Conservation (phyloP, 495 filamentous ascomycete genomes). For the Penicillium fimorum region DNA sequence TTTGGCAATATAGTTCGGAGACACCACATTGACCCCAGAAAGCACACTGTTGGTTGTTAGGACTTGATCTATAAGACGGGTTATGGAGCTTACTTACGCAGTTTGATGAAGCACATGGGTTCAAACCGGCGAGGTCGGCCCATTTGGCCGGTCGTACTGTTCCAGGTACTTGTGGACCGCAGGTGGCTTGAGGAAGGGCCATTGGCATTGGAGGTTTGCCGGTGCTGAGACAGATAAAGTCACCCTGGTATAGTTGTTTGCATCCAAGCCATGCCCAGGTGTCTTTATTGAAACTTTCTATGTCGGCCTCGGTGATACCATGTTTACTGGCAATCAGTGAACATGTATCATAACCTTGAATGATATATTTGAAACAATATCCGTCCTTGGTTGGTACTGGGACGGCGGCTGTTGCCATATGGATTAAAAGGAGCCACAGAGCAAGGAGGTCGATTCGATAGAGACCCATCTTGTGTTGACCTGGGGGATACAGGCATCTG, state of each 20-base stretch:
- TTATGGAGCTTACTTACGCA: conserved; percentile 13
- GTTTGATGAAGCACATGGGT: conserved; percentile 11
- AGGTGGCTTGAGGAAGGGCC: conserved; percentile 17
- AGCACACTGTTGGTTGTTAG: conserved; percentile 2
- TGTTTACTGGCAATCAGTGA: conserved; percentile 6
- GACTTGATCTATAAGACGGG: too few species aligned
- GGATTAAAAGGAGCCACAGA: background rate
- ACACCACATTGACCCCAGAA: conserved; percentile 1
- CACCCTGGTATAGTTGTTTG: conserved; percentile 11
- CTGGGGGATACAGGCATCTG: background rate
- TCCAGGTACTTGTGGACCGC: conserved; percentile 25
- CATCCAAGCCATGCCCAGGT: conserved; percentile 22
- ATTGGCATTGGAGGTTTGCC: conserved; percentile 18
- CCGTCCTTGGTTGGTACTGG: background rate
- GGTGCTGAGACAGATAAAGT: conserved; percentile 18
- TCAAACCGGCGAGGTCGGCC: conserved; percentile 11
- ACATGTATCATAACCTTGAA: conserved; percentile 11
- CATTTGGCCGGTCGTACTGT: conserved; percentile 16
- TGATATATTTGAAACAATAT: conserved; percentile 1
- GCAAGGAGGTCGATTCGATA: background rate
- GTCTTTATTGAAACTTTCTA: conserved; percentile 15
- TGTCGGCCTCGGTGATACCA: conserved; percentile 12
- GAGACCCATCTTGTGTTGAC: background rate
- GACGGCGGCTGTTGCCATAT: background rate
- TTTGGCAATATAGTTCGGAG: background rate